These are phyloP conservation scores for Septoria linicola DNA, from an alignment of 2,329 filamentous ascomycete species.

Conservation along the genomic window DNA sequence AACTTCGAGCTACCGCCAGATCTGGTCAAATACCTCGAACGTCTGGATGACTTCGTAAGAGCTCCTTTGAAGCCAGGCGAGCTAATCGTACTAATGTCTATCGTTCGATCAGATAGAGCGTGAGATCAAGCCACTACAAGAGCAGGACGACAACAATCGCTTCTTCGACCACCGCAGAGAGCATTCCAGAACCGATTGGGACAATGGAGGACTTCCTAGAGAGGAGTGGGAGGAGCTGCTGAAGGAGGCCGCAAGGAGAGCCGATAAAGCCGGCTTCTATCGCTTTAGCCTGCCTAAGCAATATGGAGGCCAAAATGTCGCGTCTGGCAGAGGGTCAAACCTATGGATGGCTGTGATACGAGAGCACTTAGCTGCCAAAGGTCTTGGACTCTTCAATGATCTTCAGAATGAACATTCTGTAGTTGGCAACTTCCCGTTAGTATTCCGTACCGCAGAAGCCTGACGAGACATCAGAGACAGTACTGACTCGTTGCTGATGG, in stretches of 20 bases:
- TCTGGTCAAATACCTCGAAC: slow-evolving; percentile 49
- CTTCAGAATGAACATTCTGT: slow-evolving; percentile 64
- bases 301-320: slow-evolving; percentile 54
- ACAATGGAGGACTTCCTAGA: slow-evolving; percentile 56
- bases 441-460: too few relatives aligned
- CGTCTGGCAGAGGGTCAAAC: slow-evolving; percentile 50
- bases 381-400: slow-evolving; percentile 62
- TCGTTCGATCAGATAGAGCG: slow-evolving; percentile 44
- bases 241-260: slow-evolving; percentile 48
- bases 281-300: slow-evolving; percentile 57
- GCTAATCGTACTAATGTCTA: too few relatives aligned
- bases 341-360: slow-evolving; percentile 64
- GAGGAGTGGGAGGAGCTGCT: slow-evolving; percentile 60
- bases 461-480: too few relatives aligned
- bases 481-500: too few relatives aligned
- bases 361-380: slow-evolving; percentile 60
- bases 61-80: too few relatives aligned
- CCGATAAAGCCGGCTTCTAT: slow-evolving; percentile 61
- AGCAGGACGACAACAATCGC: slow-evolving; percentile 58
- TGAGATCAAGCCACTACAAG: slow-evolving; percentile 56
- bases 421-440: slow-evolving; percentile 62
- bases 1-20: slow-evolving; percentile 57
- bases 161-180: slow-evolving; percentile 67
- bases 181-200: slow-evolving; percentile 62
- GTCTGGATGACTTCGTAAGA: slow-evolving; percentile 53